phyloP scores from a whole-genome alignment of 1,284 basidiomycete genomes.

The Leccinum subspadiceum region DNA sequence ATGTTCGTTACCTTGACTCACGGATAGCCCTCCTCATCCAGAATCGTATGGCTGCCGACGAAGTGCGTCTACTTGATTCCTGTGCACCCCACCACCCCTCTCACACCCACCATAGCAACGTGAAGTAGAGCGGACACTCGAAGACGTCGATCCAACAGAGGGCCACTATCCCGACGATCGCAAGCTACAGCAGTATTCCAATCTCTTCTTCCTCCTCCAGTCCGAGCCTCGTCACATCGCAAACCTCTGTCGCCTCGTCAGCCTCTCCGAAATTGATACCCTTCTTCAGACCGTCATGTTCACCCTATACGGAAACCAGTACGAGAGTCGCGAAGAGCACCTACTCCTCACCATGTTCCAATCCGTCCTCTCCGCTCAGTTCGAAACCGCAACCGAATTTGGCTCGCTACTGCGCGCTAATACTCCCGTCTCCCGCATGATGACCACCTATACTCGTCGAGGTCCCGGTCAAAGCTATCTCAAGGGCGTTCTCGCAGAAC shows the following conservation, averaged over 20 bases:
- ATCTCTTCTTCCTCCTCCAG: constrained; percentile 97
- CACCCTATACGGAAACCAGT: constrained; percentile 98
- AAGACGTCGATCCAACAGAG: constrained; percentile 90
- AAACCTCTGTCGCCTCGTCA: constrained; percentile 94
- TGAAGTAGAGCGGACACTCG: constrained; percentile 90
- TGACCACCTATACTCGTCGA: constrained; percentile 98
- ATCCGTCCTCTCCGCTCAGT: constrained; percentile 96
- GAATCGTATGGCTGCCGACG: constrained; percentile 95
- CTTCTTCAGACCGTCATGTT: constrained; percentile 99
- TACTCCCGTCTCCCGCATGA: constrained; percentile 99
- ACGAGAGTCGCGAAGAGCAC: constrained; percentile 98
- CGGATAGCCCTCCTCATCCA: constrained; percentile 97
- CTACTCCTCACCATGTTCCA: constrained; percentile 98
- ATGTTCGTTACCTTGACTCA: constrained; percentile 97
- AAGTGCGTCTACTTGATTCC: constrained; percentile 52
- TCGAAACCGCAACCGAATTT: constrained; percentile 97
- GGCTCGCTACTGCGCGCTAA: constrained; percentile 96
- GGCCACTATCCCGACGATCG: constrained; percentile 92
- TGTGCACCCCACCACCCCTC: constrained; percentile 3
- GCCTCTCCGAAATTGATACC: constrained; percentile 94
- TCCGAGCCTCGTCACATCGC: constrained; percentile 97
- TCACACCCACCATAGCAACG: constrained; percentile 61
- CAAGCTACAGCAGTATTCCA: constrained; percentile 93
- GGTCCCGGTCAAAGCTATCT: constrained; percentile 98
- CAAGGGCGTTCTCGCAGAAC: constrained; percentile 93